phyloP scores from a whole-genome alignment of 2,329 filamentous ascomycete species.

The Cladosporium sp. region DNA sequence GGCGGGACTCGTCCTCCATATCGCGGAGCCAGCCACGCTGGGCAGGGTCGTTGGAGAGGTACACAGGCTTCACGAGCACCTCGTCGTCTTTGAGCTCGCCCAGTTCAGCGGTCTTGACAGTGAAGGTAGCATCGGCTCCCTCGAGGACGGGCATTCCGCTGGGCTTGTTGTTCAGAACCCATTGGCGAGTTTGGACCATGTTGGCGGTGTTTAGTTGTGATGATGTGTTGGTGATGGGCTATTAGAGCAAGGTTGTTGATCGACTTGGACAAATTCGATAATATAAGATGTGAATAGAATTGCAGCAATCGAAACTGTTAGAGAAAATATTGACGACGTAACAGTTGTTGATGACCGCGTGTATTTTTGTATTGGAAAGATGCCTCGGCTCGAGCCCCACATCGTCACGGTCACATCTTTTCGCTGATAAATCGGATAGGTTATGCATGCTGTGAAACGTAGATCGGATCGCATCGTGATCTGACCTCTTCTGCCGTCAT shows the following conservation, averaged over 20 bases:
- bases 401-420: background rate
- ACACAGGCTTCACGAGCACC: slow-evolving; percentile 49
- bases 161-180: slow-evolving; percentile 46
- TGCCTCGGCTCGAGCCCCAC: background rate
- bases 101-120: slow-evolving; percentile 34
- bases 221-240: background rate
- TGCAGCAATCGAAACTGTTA: background rate
- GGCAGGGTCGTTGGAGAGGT: slow-evolving; percentile 55
- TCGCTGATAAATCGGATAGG: slow-evolving; percentile 7
- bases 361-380: background rate
- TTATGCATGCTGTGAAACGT: slow-evolving; percentile 1
- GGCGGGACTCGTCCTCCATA: slow-evolving; percentile 42
- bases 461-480: background rate
- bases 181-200: slow-evolving; percentile 37
- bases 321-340: background rate
- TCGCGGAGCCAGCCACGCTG: slow-evolving; percentile 53
- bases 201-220: background rate
- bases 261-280: background rate
- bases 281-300: background rate
- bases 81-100: slow-evolving; percentile 41
- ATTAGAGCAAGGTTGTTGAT: background rate
- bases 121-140: slow-evolving; percentile 44
- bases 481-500: background rate
- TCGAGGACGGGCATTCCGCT: slow-evolving; percentile 37
- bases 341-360: background rate